Evolutionary conservation across 2,329 filamentous ascomycete species (phyloP).

Genomic region (Calonectria crousiana): DNA sequence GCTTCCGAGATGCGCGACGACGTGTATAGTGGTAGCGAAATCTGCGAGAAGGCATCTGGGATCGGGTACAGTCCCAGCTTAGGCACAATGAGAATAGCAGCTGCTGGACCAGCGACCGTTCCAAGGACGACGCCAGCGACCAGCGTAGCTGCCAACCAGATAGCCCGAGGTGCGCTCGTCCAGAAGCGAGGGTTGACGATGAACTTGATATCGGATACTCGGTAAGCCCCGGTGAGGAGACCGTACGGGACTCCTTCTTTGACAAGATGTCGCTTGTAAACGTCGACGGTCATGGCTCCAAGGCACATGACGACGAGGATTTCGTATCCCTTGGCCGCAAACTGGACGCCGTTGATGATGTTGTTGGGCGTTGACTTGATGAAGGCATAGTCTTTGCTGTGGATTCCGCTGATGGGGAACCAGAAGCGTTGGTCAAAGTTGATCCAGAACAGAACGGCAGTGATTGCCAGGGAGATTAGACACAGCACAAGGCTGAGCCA

Average conservation of each 20-base stretch:
- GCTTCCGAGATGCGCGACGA: neutral
- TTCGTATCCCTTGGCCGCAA: conserved; percentile 1
- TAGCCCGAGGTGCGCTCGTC: neutral
- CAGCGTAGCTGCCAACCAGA: neutral
- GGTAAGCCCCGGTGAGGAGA: neutral
- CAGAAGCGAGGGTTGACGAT: neutral
- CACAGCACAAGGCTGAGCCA: neutral
- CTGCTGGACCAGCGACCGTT: neutral
- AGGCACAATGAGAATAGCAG: neutral
- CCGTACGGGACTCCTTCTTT: conserved; percentile 1
- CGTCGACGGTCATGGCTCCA: neutral
- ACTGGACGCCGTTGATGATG: neutral
- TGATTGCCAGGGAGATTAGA: neutral
- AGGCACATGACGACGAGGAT: neutral
- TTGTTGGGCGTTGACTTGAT: neutral
- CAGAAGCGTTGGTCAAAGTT: neutral
- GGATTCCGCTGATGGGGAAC: neutral
- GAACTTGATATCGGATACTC: neutral
- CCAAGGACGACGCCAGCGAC: neutral
- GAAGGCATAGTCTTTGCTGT: neutral
- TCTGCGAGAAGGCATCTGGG: neutral
- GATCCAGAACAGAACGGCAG: conserved; percentile 1
- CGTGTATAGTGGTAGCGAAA: neutral
- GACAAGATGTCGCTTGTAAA: neutral
- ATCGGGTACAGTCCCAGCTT: neutral